phyloP scores from a whole-genome alignment of 2,329 filamentous ascomycete genomes.

The Apiospora aurea region DNA sequence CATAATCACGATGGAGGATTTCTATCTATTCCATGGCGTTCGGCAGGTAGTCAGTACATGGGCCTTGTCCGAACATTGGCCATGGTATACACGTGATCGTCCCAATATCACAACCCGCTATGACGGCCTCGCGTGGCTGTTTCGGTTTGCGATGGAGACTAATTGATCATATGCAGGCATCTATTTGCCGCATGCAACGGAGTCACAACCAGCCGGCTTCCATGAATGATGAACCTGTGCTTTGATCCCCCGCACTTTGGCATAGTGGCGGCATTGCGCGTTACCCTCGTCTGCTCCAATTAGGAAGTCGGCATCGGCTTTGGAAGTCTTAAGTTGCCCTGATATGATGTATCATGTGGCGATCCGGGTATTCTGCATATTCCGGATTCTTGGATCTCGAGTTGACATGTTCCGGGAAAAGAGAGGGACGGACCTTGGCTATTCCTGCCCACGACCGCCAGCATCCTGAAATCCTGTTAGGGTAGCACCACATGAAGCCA shows the following conservation, averaged over 20 bases:
- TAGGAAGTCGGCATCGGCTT: neutral
- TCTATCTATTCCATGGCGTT: neutral
- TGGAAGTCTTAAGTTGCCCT: neutral
- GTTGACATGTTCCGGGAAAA: neutral
- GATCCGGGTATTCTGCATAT: neutral
- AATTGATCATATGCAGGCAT: neutral
- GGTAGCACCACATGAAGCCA: neutral
- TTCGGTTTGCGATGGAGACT: slow-evolving; percentile 8
- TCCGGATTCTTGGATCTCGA: neutral
- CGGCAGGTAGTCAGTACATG: neutral
- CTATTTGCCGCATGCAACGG: slow-evolving; percentile 6
- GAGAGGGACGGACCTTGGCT: neutral
- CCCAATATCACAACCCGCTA: neutral
- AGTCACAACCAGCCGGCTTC: slow-evolving; percentile 1
- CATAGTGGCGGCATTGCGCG: slow-evolving; percentile 7
- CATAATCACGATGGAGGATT: neutral
- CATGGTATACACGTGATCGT: neutral
- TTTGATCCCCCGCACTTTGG: slow-evolving; percentile 10
- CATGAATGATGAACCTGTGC: neutral
- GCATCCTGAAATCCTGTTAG: neutral
- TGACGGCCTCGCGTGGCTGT: slow-evolving; percentile 9
- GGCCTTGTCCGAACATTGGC: neutral
- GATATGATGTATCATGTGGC: slow-evolving; percentile 11
- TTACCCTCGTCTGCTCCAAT: slow-evolving; percentile 1
- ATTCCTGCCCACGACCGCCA: neutral